Conservation (phyloP, 2,329 filamentous ascomycete genomes). For the Dactylellina parvicollis region DNA sequence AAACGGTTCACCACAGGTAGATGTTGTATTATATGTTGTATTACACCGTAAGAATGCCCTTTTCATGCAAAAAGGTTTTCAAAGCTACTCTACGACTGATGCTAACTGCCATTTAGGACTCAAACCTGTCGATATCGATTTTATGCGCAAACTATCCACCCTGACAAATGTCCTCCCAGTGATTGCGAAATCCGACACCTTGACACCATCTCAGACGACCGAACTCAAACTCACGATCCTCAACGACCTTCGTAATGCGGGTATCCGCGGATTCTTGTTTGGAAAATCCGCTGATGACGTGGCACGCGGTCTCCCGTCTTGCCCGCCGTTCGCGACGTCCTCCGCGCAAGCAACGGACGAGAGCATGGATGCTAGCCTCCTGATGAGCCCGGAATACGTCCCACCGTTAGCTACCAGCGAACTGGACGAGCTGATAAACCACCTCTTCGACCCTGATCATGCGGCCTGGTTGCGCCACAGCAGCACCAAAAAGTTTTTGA, state of each 20-base stretch:
- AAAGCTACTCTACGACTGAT: background rate
- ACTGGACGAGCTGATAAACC: conserved; percentile 73
- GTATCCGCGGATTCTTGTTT: conserved; percentile 75
- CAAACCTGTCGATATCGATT: conserved; percentile 74
- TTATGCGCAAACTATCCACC: conserved; percentile 74
- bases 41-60: conserved; percentile 74
- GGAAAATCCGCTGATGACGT: conserved; percentile 61
- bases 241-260: conserved; percentile 68
- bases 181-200: conserved; percentile 78
- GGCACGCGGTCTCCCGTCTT: conserved; percentile 57
- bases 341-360: conserved; percentile 78
- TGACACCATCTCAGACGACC: conserved; percentile 69
- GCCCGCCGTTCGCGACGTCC: conserved; percentile 77
- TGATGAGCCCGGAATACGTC: conserved; percentile 92
- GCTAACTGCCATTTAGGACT: conserved; percentile 63
- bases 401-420: conserved; percentile 82
- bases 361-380: conserved; percentile 87
- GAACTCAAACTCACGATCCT: conserved; percentile 71
- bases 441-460: conserved; percentile 80
- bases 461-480: conserved; percentile 83
- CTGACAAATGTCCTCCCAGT: conserved; percentile 88
- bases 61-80: too few relatives aligned
- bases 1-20: conserved; percentile 82
- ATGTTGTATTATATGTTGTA: conserved; percentile 85
- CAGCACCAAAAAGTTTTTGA: conserved; percentile 81